A percentile compares a stretch with the other conserved stretches of the same genome.
phyloP scores from a whole-genome alignment of 2,329 filamentous ascomycete genomes.

The Exophiala alcalophila region DNA sequence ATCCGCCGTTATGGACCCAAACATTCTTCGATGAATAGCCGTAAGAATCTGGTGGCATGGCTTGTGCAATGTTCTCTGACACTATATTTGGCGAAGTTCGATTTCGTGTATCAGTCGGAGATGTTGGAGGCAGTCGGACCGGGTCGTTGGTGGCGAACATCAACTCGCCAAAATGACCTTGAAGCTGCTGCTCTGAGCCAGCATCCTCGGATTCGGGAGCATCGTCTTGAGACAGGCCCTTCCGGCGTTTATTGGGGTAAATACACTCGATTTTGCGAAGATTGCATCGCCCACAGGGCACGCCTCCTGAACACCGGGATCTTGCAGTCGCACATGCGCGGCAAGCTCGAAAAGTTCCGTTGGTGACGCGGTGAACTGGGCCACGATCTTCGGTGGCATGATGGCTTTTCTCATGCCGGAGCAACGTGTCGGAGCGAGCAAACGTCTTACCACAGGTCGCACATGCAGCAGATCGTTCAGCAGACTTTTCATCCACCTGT shows the following conservation, averaged over 20 bases:
- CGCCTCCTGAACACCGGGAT: slow-evolving; percentile 32
- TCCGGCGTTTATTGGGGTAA: slow-evolving; percentile 40
- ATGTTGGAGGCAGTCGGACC: not conserved
- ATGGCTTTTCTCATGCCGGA: slow-evolving; percentile 43
- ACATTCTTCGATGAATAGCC: too few relatives aligned
- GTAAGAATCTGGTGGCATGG: too few relatives aligned
- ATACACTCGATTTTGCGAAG: slow-evolving; percentile 39
- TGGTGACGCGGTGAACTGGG: slow-evolving; percentile 40
- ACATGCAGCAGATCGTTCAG: slow-evolving; percentile 22
- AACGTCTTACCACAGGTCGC: slow-evolving; percentile 22
- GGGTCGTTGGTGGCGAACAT: slow-evolving; percentile 9
- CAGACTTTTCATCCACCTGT: slow-evolving; percentile 4
- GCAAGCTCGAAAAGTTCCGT: slow-evolving; percentile 43
- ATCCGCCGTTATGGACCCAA: too few relatives aligned
- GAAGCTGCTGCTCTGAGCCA: slow-evolving; percentile 17
- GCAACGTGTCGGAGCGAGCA: slow-evolving; percentile 37
- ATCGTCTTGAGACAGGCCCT: slow-evolving; percentile 27
- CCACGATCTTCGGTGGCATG: slow-evolving; percentile 35
- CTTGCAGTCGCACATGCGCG: slow-evolving; percentile 41
- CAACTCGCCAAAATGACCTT: slow-evolving; percentile 20
- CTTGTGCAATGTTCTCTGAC: too few relatives aligned
- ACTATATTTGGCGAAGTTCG: too few relatives aligned
- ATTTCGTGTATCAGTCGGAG: too few relatives aligned
- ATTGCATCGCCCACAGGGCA: slow-evolving; percentile 36
- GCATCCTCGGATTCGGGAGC: slow-evolving; percentile 41